Conservation (phyloP, 306 rosid genomes). For the Fragaria ananassa region DNA sequence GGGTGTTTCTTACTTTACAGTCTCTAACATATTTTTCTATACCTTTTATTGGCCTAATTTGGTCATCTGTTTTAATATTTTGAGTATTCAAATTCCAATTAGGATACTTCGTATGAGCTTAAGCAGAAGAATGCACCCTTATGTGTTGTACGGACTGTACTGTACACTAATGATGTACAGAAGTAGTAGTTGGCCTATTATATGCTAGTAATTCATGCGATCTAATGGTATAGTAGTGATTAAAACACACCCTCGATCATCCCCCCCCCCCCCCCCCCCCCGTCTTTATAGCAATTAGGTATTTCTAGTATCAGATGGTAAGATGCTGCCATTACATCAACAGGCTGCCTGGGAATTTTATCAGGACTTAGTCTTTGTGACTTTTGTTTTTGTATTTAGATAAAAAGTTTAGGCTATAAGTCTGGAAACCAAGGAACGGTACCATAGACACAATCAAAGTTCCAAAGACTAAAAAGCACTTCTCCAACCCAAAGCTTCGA, state of each 20-base stretch:
- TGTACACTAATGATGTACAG: not conserved
- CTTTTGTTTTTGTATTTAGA: no score
- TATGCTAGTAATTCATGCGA: not conserved
- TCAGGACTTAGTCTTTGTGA: not conserved
- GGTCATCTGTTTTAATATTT: not conserved
- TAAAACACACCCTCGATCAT: not conserved
- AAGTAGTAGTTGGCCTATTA: not conserved
- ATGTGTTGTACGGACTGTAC: not conserved
- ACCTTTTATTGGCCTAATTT: not conserved
- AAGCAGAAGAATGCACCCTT: not conserved
- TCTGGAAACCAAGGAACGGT: not conserved
- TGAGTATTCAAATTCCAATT: not conserved
- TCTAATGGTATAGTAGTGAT: not conserved
- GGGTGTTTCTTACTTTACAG: constrained; percentile 2
- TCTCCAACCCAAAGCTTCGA: not conserved
- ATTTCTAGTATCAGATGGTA: not conserved
- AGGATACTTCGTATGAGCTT: not conserved
- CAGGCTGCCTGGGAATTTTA: not conserved
- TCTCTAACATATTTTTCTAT: not conserved
- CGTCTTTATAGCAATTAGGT: not conserved
- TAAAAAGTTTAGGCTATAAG: not conserved
- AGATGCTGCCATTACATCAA: not conserved
- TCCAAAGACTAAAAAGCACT: not conserved
- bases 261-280: no score
- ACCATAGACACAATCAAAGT: not conserved